phyloP scores from a whole-genome alignment of 306 rosid genomes.

The Adenanthera pavonina region DNA sequence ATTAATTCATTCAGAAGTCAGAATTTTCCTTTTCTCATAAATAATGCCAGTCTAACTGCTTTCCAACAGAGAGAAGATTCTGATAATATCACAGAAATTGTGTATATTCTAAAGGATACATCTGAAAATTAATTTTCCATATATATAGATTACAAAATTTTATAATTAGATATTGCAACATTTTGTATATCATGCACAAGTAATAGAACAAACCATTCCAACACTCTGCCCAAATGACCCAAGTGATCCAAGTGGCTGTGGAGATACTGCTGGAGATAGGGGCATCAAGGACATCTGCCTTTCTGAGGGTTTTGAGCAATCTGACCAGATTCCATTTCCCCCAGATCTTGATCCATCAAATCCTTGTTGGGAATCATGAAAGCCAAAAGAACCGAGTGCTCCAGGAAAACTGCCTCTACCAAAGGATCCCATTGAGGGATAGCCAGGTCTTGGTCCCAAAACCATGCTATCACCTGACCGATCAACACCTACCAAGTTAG shows the following conservation, averaged over 20 bases:
- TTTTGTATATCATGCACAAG: slow-evolving; percentile 34
- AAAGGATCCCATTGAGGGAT: slow-evolving; percentile 71
- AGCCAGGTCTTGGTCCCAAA: slow-evolving; percentile 82
- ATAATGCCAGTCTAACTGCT: slow-evolving; percentile 9
- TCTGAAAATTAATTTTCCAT: not conserved
- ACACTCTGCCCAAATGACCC: slow-evolving; percentile 72
- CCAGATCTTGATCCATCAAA: slow-evolving; percentile 74
- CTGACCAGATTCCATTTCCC: slow-evolving; percentile 82
- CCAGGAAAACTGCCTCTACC: slow-evolving; percentile 76
- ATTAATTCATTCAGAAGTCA: slow-evolving; percentile 17
- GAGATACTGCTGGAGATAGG: slow-evolving; percentile 70
- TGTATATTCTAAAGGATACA: not conserved
- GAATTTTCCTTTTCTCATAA: slow-evolving; percentile 14
- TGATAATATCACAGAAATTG: not conserved
- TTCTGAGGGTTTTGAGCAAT: slow-evolving; percentile 72
- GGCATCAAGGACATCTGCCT: slow-evolving; percentile 76
- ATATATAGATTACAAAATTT: slow-evolving; percentile 26
- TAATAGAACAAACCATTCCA: slow-evolving; percentile 77
- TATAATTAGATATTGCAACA: slow-evolving; percentile 19
- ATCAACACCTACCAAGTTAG: slow-evolving; percentile 69
- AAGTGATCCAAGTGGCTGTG: slow-evolving; percentile 72
- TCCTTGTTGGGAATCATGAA: slow-evolving; percentile 82
- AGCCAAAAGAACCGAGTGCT: slow-evolving; percentile 63
- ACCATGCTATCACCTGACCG: slow-evolving; percentile 75
- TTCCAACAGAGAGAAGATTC: slow-evolving; percentile 28